Evolutionary conservation across 768 basidiomycete genomes (phyloP), one percentile per base, ranked within the genome.

Genomic region (Pholiota molesta): DNA sequence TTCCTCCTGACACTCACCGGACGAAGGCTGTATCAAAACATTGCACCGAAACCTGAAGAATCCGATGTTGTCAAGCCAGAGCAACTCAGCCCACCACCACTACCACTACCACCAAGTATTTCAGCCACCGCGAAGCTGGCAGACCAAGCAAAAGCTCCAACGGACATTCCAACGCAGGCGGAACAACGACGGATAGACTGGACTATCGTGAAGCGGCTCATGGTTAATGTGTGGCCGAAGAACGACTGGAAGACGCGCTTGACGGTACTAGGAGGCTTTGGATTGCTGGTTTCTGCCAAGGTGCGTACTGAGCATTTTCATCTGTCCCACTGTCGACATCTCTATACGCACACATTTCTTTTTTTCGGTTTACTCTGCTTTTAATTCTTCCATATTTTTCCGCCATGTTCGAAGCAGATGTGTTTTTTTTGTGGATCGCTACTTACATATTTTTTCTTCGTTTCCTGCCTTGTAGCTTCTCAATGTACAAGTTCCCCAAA

Each of bases 401-500:
- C 31, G 9, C 31, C 6, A 5, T 31, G 31, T 31, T 31, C 6
- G 9, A 6, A 7, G 31, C 31, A 31, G 31, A 31, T 31, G 31
- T 3, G 6, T 31, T 7, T 37, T 37, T 16, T 13, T 11, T 16
- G n/a, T n/a, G 3, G 35, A 37, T 16, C 3, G 35, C n/a, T 37
- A 37, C 14, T 37, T 11, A 37, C 28, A 19, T n/a, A 23, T 49
- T 7, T n/a, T 10, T 35, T 2, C 5, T 29, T 39, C 5, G 31
- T 37, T 9, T 21, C 13, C 1, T 37, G 6, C 3, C 35, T 37
- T 14, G 39, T 59, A 95, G 95, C 77, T 97, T 47, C 77, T 98
- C 60, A 99, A 98, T 72, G 97, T 99, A 0, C 97, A 99, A 82
- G 96, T 99, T n/a, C 97, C 97, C 0, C 85, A 94, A 66, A 78